Evolutionary conservation across 2,329 filamentous ascomycete species (phyloP).

Genomic region (Penicillium paneum): DNA sequence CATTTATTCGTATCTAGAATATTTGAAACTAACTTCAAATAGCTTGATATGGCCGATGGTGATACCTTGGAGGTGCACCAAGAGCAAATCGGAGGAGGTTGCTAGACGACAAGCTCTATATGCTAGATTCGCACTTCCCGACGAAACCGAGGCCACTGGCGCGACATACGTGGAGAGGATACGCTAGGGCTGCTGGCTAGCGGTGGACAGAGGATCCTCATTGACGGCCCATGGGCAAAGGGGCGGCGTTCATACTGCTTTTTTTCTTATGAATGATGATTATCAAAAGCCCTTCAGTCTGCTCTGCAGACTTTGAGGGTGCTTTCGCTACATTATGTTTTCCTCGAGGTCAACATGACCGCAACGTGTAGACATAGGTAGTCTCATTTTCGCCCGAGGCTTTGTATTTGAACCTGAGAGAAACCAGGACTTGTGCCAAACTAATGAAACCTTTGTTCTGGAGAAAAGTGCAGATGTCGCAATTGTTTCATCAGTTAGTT

Average conservation of each 20-base stretch:
- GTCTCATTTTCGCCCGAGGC: neutral
- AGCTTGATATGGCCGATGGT: slow-evolving; percentile 97
- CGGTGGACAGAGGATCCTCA: neutral
- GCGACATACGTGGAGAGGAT: neutral
- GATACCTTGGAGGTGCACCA: slow-evolving; percentile 97
- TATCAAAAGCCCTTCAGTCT: slow-evolving; percentile 12
- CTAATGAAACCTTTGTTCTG: no score
- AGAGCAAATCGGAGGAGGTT: slow-evolving; percentile 90
- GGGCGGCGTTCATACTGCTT: slow-evolving; percentile 12
- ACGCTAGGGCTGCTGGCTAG: neutral
- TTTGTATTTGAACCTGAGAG: neutral
- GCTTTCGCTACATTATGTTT: slow-evolving; percentile 6
- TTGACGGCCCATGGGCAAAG: slow-evolving; percentile 5
- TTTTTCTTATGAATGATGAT: slow-evolving; percentile 23
- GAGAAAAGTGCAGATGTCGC: no score
- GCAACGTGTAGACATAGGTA: neutral
- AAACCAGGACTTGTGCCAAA: neutral
- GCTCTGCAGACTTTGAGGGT: slow-evolving; percentile 1
- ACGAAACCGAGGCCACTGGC: neutral
- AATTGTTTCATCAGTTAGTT: neutral
- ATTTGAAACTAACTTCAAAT: slow-evolving; percentile 15
- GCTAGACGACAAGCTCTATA: slow-evolving; percentile 4
- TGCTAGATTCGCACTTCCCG: neutral
- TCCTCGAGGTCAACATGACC: neutral
- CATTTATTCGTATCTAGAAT: slow-evolving; percentile 8